phyloP scores from a whole-genome alignment of 1,284 basidiomycete species.

The Inonotus obliquus region DNA sequence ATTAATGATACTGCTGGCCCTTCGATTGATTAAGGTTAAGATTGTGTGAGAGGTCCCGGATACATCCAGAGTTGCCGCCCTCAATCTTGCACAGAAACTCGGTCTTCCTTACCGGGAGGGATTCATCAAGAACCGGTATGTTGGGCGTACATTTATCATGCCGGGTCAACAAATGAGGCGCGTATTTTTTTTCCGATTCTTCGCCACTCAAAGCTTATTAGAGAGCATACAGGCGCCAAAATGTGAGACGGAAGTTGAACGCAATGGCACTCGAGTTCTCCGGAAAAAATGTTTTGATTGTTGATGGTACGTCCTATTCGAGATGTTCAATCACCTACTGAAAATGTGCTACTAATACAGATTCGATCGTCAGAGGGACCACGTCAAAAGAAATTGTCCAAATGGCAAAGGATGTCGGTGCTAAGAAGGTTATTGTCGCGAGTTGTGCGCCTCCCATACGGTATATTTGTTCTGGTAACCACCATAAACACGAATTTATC shows the following conservation, averaged over 20 bases:
- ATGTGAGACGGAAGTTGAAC: slow-evolving; percentile 94
- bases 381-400: slow-evolving; percentile 99
- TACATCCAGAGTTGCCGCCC: slow-evolving; percentile 92
- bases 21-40: slow-evolving; percentile 10
- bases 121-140: slow-evolving; percentile 98
- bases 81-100: slow-evolving; percentile 92
- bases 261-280: slow-evolving; percentile 99
- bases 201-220: neutral
- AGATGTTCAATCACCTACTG: neutral
- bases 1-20: slow-evolving; percentile 17
- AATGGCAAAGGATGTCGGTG: slow-evolving; percentile 99
- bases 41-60: slow-evolving; percentile 73
- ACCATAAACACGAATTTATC: slow-evolving; percentile 2
- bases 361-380: slow-evolving; percentile 87
- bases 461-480: slow-evolving; percentile 31
- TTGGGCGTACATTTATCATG: slow-evolving; percentile 99
- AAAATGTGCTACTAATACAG: neutral
- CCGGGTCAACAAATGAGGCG: slow-evolving; percentile 92
- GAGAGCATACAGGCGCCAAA: slow-evolving; percentile 68
- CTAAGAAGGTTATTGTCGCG: slow-evolving; percentile 95
- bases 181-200: slow-evolving; percentile 18
- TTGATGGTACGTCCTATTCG: slow-evolving; percentile 71
- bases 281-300: slow-evolving; percentile 90
- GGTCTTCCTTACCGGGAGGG: slow-evolving; percentile 94
- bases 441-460: slow-evolving; percentile 97